These are phyloP conservation scores for Vaccinium myrtillus DNA, from an alignment of 148 eudicot species.

Conservation along the genomic window DNA sequence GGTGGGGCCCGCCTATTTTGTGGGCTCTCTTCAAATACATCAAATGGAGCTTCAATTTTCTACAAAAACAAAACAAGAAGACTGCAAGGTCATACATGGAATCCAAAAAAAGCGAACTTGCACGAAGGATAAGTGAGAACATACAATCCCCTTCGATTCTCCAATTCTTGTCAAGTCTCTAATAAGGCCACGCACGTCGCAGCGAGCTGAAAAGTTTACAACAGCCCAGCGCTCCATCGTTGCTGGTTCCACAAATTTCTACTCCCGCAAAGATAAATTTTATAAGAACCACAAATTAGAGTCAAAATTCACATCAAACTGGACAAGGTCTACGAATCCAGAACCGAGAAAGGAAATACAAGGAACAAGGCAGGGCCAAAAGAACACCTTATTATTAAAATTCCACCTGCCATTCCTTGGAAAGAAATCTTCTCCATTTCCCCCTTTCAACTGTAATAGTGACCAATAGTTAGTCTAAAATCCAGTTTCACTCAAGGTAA, in stretches of 20 bases:
- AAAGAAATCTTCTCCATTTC: constrained; percentile 80
- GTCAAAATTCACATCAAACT: not conserved
- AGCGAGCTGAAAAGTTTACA: constrained; percentile 85
- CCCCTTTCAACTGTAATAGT: constrained; percentile 62
- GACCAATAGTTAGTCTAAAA: constrained; percentile 4
- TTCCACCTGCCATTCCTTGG: constrained; percentile 95
- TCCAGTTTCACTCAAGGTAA: not conserved
- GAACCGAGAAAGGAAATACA: not conserved
- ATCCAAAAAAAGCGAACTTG: not conserved
- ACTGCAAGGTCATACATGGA: not conserved
- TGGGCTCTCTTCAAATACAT: constrained; percentile 70
- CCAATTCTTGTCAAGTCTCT: constrained; percentile 72
- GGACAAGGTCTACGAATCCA: not conserved
- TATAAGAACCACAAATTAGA: not conserved
- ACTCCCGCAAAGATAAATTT: constrained; percentile 4
- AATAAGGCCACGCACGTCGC: constrained; percentile 54
- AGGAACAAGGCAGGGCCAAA: not conserved
- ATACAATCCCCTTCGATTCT: constrained; percentile 72
- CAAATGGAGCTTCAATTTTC: constrained; percentile 71
- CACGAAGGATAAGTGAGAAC: constrained; percentile 17
- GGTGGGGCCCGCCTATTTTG: constrained; percentile 85
- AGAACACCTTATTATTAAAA: constrained; percentile 75
- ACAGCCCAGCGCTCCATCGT: constrained; percentile 76
- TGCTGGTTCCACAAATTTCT: constrained; percentile 72
- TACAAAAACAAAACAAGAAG: constrained; percentile 15